Conservation (phyloP, 345 rosid genomes). For the Populus davidiana region DNA sequence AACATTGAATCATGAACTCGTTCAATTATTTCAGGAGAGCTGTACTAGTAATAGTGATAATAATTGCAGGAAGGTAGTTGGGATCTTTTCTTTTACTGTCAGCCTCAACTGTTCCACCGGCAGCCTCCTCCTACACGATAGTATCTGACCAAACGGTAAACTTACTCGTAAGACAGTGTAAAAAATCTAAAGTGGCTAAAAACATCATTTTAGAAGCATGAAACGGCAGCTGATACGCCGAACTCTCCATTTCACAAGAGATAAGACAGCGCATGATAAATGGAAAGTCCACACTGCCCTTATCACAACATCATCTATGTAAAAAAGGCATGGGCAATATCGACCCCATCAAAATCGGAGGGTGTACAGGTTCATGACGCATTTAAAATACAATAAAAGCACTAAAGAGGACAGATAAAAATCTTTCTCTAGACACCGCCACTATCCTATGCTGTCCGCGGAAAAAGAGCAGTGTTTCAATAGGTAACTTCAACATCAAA, state of each 20-base stretch:
- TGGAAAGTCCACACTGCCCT: constrained; percentile 2
- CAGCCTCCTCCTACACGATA: not conserved
- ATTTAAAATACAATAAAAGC: constrained; percentile 3
- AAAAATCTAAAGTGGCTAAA: no score
- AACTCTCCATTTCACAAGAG: not conserved
- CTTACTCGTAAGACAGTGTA: not conserved
- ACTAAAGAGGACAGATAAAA: constrained; percentile 20
- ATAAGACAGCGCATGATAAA: not conserved
- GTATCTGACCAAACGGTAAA: constrained; percentile 1
- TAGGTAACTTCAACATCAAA: constrained; percentile 19
- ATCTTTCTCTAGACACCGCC: constrained; percentile 22
- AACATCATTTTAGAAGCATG: constrained; percentile 5
- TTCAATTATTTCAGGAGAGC: no score
- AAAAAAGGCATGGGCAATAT: constrained; percentile 8
- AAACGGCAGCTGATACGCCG: not conserved
- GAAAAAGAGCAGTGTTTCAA: constrained; percentile 7
- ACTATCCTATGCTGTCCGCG: constrained; percentile 16
- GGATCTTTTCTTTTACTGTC: not conserved
- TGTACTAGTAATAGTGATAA: no score
- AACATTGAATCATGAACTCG: no score
- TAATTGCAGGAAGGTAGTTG: not conserved
- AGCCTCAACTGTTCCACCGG: not conserved
- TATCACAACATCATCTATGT: no score
- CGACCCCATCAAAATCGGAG: not conserved
- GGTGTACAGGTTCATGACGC: not conserved